Evolutionary conservation across 2,329 filamentous ascomycete genomes (phyloP).

Genomic region (Sclerotinia glacialis): DNA sequence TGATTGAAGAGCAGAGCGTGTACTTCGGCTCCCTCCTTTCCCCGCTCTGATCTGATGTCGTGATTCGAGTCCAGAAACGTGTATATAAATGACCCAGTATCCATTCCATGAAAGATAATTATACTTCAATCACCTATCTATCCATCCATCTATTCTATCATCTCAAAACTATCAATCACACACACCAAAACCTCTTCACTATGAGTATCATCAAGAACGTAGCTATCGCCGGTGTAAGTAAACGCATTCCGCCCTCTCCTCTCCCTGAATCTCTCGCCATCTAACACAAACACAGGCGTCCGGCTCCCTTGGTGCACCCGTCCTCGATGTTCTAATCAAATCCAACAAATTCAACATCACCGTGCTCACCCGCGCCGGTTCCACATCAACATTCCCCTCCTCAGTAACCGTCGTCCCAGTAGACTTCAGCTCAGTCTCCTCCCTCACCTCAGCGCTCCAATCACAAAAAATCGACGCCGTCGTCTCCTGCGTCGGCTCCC

Average conservation of each 20-base stretch:
- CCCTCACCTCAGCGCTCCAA: constrained; percentile 48
- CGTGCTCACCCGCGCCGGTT: constrained; percentile 46
- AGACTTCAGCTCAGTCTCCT: constrained; percentile 45
- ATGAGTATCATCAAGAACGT: constrained; percentile 36
- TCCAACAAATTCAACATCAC: constrained; percentile 46
- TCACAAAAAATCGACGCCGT: constrained; percentile 54
- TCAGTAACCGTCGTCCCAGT: constrained; percentile 46
- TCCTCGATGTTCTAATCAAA: constrained; percentile 31
- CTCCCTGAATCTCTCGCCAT: neutral
- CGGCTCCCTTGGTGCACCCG: constrained; percentile 31
- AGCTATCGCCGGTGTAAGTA: constrained; percentile 31
- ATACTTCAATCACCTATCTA: neutral
- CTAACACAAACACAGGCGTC: constrained; percentile 25
- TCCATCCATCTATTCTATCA: neutral
- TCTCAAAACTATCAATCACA: neutral
- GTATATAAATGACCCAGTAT: neutral
- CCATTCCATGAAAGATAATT: too few relatives aligned
- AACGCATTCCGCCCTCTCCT: too few relatives aligned
- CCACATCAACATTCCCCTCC: constrained; percentile 31
- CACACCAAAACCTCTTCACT: neutral
- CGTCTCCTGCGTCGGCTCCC: constrained; percentile 47
- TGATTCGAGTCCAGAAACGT: neutral
- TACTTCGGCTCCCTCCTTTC: neutral
- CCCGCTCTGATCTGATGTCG: neutral
- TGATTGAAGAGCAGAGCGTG: too few relatives aligned